Base-by-base conservation (phyloP, 352 stramenopile genomes). In the Aphanomyces cochlioides region DNA sequence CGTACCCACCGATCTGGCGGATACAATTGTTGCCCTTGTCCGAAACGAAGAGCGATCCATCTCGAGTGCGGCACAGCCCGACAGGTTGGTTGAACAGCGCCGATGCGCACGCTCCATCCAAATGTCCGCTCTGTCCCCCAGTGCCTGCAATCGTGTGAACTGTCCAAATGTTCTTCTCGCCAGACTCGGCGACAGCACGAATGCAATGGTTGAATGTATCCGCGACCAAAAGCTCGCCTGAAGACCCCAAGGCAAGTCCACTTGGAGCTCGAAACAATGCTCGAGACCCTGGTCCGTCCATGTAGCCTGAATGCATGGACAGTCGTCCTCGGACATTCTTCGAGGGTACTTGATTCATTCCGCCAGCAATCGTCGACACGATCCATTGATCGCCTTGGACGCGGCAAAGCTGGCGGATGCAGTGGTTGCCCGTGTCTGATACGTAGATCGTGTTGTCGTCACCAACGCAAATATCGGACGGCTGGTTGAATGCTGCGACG, bases 201-300 rank as follows among this genome's bases (percentile, higher is more conserved):
- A 87, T 78, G 76, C 78, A 84, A 39, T 87, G 81, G 57, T 85
- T 85, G 78, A 85, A 85, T 3, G 78, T 85, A 37, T 87, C 80
- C 1, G 78, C 77, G 36, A 87, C 77, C 3, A 87, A 40, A 17
- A 87, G 39, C 21, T 81, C 77, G 0, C 77, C 74, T 60, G 65
- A 34, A 5, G 56, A 19, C 0, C 77, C 76, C 53, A 77, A 69
- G 12, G 82, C 59, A 21, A 85, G 19, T 0, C 67, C 75, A 4
- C 66, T 78, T 4, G 80, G 80, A 57, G 76, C 81, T 64, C 77
- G 73, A 63, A 87, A 85, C 28, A 87, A 64, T 10, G 77, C 75
- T 37, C 38, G 74, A 19, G 54, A 58, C 43, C 79, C 79, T 57
- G 79, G 69, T 48, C 72, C 75, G 47, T 77, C 56, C 3, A 78